Percentiles rank a stretch among this genome's conserved stretches.
Evolutionary conservation across 768 basidiomycete genomes (phyloP).

Genomic region (Rhodosporidiobolus sp.): DNA sequence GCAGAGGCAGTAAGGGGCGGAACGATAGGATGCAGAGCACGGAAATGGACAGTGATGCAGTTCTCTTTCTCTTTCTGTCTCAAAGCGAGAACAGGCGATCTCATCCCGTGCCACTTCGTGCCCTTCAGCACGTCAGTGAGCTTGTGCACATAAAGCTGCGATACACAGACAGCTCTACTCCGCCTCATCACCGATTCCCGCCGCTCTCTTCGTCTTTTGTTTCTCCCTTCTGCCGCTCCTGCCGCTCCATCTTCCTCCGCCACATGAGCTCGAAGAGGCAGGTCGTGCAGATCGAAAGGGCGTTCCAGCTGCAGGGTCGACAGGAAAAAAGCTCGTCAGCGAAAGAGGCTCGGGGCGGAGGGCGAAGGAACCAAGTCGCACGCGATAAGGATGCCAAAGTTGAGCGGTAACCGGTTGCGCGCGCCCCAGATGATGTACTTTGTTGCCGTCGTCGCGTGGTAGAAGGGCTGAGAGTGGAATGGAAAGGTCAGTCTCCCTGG

Average conservation of each 20-base stretch:
- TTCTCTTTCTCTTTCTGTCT: too few species aligned
- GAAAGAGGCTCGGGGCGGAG: not conserved
- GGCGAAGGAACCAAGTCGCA: not conserved
- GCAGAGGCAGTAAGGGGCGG: not conserved
- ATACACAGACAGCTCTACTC: too few species aligned
- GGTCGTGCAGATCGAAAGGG: not conserved
- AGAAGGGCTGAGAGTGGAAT: slow-evolving; percentile 14
- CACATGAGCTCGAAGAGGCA: slow-evolving; percentile 16
- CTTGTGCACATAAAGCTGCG: too few species aligned
- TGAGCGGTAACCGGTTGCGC: slow-evolving; percentile 42
- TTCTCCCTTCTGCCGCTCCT: slow-evolving; percentile 12
- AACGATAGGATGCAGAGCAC: too few species aligned
- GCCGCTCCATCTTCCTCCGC: not conserved
- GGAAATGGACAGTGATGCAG: too few species aligned
- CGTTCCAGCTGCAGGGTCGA: not conserved
- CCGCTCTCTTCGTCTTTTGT: not conserved
- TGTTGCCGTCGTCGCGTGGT: slow-evolving; percentile 36
- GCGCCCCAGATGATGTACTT: slow-evolving; percentile 48
- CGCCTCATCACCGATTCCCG: too few species aligned
- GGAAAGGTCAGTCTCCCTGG: slow-evolving; percentile 12
- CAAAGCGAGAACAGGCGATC: too few species aligned
- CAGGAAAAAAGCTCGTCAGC: not conserved
- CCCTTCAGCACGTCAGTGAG: too few species aligned
- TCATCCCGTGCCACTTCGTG: too few species aligned
- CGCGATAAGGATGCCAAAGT: slow-evolving; percentile 45